Conservation (phyloP, 73 alveolate genomes). For the Paramecium caudatum region DNA sequence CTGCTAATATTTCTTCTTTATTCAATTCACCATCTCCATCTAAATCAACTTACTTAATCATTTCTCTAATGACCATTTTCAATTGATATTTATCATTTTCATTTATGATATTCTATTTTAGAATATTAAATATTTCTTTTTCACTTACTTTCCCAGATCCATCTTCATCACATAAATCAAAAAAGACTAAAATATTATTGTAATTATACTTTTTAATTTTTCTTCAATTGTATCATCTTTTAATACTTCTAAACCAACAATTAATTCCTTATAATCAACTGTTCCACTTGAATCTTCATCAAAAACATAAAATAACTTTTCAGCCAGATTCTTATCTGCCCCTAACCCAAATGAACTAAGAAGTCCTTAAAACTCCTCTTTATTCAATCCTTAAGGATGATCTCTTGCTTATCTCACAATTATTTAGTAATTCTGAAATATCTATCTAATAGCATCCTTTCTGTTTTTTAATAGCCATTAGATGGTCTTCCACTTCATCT, state of each 20-base stretch:
- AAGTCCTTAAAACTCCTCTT: slow-evolving; percentile 71
- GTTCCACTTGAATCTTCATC: slow-evolving; percentile 92
- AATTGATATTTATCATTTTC: slow-evolving; percentile 83
- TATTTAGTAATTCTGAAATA: slow-evolving; percentile 63
- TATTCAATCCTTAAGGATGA: slow-evolving; percentile 64
- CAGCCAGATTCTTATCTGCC: slow-evolving; percentile 78
- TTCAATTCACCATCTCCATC: slow-evolving; percentile 89
- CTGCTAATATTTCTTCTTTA: slow-evolving; percentile 82
- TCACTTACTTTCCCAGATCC: slow-evolving; percentile 86
- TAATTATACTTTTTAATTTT: slow-evolving; percentile 79
- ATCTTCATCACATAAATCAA: slow-evolving; percentile 91
- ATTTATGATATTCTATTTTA: slow-evolving; percentile 80
- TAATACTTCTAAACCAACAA: slow-evolving; percentile 87
- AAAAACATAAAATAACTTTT: slow-evolving; percentile 83
- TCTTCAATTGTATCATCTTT: slow-evolving; percentile 87
- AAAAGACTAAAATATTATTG: slow-evolving; percentile 75
- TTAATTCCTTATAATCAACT: slow-evolving; percentile 89
- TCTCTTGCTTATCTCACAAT: slow-evolving; percentile 73
- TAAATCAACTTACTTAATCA: slow-evolving; percentile 83
- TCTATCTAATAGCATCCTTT: slow-evolving; percentile 73
- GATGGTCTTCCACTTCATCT: slow-evolving; percentile 78
- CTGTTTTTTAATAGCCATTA: slow-evolving; percentile 74
- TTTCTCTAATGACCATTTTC: slow-evolving; percentile 79
- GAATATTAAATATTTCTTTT: slow-evolving; percentile 85
- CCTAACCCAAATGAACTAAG: slow-evolving; percentile 73